phyloP scores from a whole-genome alignment of 345 rosid genomes.

The Carallia pectinifolia region DNA sequence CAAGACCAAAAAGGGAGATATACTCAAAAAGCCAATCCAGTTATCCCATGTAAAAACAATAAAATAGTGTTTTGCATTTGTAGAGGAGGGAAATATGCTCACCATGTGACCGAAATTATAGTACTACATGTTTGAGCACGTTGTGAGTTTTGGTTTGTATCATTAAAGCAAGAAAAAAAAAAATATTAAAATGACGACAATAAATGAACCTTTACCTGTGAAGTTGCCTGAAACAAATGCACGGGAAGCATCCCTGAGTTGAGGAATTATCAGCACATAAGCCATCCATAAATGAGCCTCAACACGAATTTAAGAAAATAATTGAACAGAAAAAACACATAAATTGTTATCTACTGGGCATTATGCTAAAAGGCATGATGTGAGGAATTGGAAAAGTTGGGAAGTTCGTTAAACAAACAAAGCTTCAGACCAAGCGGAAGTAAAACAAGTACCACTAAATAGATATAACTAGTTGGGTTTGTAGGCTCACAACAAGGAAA shows the following conservation, averaged over 20 bases:
- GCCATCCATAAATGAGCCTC: slow-evolving; percentile 18
- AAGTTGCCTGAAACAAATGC: slow-evolving; percentile 97
- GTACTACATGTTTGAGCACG: no score
- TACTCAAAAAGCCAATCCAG: neutral
- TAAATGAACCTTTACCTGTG: slow-evolving; percentile 50
- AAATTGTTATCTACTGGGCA: no score
- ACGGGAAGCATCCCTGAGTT: slow-evolving; percentile 82
- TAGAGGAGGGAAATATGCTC: no score
- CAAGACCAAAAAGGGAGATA: neutral
- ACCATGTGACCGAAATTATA: no score
- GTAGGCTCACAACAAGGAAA: no score
- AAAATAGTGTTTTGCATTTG: no score
- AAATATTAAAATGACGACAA: neutral
- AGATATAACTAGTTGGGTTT: no score
- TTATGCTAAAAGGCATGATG: no score
- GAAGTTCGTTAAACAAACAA: no score
- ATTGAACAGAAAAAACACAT: neutral
- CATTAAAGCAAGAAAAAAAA: neutral
- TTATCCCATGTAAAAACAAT: neutral
- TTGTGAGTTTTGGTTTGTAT: neutral
- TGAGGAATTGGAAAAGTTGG: no score
- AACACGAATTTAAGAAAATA: slow-evolving; percentile 1
- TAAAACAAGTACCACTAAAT: no score
- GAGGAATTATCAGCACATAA: slow-evolving; percentile 20
- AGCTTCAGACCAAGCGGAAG: no score